phyloP scores from a whole-genome alignment of 768 basidiomycete genomes.

The Leucocoprinus sp. region DNA sequence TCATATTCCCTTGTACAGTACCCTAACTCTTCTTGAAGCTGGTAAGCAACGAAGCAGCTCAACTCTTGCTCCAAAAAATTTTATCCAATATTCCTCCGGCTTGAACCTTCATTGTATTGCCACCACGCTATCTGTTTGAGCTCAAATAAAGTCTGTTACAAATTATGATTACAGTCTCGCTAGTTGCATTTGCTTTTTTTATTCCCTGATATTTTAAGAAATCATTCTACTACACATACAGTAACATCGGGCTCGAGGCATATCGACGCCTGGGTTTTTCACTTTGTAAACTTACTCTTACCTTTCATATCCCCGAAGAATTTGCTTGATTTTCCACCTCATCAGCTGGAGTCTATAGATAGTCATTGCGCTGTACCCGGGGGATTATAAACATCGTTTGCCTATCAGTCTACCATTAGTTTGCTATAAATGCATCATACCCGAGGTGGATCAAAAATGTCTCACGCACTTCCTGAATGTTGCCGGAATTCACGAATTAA shows the following conservation, averaged over 20 bases:
- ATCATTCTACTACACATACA: background rate
- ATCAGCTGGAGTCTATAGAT: too few relatives aligned
- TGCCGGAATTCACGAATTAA: background rate
- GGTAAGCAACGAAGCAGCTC: constrained; percentile 60
- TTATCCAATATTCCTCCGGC: constrained; percentile 37
- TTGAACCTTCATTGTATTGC: constrained; percentile 14
- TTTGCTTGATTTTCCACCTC: too few relatives aligned
- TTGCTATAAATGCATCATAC: too few relatives aligned
- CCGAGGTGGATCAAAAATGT: background rate
- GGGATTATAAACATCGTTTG: too few relatives aligned
- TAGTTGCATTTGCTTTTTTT: constrained; percentile 9
- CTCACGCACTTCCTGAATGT: constrained; percentile 6
- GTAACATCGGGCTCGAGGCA: background rate
- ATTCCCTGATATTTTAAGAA: constrained; percentile 5
- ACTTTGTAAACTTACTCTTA: background rate
- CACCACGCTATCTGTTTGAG: background rate
- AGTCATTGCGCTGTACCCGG: too few relatives aligned
- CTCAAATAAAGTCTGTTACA: constrained; percentile 2
- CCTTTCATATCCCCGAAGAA: too few relatives aligned
- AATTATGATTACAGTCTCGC: constrained; percentile 9
- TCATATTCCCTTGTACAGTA: constrained; percentile 8
- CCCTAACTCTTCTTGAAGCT: constrained; percentile 31
- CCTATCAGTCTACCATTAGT: too few relatives aligned
- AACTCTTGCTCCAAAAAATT: constrained; percentile 56
- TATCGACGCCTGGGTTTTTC: background rate